Percentiles rank a stretch among this genome's conserved stretches.
These are phyloP conservation scores for Lactarius hatsudake DNA, from an alignment of 768 basidiomycete species.

Conservation along the genomic window DNA sequence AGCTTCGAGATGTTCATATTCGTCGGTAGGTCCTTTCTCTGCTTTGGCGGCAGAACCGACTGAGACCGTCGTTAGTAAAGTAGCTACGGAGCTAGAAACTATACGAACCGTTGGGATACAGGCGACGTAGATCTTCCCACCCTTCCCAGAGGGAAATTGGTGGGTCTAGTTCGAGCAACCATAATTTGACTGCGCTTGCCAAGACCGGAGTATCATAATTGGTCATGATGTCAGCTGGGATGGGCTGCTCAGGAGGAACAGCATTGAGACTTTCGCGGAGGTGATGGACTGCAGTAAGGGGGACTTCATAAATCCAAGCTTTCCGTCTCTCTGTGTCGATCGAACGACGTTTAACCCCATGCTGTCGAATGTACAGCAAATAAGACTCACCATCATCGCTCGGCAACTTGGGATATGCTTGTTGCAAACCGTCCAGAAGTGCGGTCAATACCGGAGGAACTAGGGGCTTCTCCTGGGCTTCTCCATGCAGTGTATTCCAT, in stretches of 20 bases:
- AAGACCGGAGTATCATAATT: slow-evolving; percentile 86
- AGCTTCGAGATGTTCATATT: slow-evolving; percentile 57
- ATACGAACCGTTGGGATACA: slow-evolving; percentile 69
- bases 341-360: slow-evolving; percentile 7
- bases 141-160: slow-evolving; percentile 83
- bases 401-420: slow-evolving; percentile 58
- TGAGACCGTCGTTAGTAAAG: slow-evolving; percentile 22
- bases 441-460: slow-evolving; percentile 74
- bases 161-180: slow-evolving; percentile 88
- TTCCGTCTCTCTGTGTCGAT: slow-evolving; percentile 69
- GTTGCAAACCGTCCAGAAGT: slow-evolving; percentile 59
- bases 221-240: slow-evolving; percentile 54
- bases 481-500: slow-evolving; percentile 53
- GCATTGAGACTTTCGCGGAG: slow-evolving; percentile 83
- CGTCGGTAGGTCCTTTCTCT: slow-evolving; percentile 53
- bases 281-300: slow-evolving; percentile 77
- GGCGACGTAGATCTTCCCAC: slow-evolving; percentile 85
- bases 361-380: no score
- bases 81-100: neutral
- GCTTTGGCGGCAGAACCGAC: slow-evolving; percentile 54
- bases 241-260: slow-evolving; percentile 50
- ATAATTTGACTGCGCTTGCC: slow-evolving; percentile 82
- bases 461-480: slow-evolving; percentile 56
- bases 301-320: slow-evolving; percentile 94
- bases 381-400: slow-evolving; percentile 57